These are phyloP conservation scores for Ceriops tagal DNA, from an alignment of 345 rosid species.

Conservation along the genomic window DNA sequence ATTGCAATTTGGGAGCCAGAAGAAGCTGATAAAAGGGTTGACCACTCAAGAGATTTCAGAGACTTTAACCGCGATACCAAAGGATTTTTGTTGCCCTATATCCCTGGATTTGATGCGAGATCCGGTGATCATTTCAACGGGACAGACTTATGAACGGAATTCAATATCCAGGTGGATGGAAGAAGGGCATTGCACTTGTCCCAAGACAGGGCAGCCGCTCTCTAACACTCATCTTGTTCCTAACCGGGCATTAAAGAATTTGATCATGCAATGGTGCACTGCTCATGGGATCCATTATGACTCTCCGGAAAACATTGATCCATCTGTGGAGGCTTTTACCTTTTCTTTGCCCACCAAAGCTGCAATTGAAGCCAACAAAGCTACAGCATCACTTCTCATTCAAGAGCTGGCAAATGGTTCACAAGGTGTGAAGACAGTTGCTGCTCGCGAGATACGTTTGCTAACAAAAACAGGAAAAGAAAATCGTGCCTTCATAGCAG, in stretches of 20 bases:
- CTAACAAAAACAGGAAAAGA: conserved; percentile 87
- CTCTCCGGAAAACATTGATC: conserved; percentile 45
- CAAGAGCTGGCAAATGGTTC: conserved; percentile 62
- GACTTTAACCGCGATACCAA: conserved; percentile 60
- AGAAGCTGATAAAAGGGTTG: conserved; percentile 56
- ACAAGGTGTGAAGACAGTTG: conserved; percentile 56
- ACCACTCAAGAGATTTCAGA: conserved; percentile 69
- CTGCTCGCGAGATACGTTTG: conserved; percentile 76
- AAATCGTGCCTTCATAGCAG: conserved; percentile 79
- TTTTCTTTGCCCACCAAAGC: conserved; percentile 65
- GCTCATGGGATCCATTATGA: conserved; percentile 68
- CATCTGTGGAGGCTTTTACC: conserved; percentile 49
- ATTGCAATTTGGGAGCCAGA: conserved; percentile 40
- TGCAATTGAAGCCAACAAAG: conserved; percentile 74
- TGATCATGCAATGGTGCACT: conserved; percentile 78
- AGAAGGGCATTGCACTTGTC: conserved; percentile 84
- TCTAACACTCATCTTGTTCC: conserved; percentile 63
- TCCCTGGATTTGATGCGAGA: conserved; percentile 87
- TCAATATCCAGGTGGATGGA: conserved; percentile 90
- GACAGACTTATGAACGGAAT: conserved; percentile 88
- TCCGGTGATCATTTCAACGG: conserved; percentile 82
- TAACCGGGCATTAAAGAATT: conserved; percentile 75
- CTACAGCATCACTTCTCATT: conserved; percentile 67
- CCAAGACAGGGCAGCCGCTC: conserved; percentile 80
- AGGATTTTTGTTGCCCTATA: conserved; percentile 85